These are phyloP conservation scores for Isatis lusitanica DNA, from an alignment of 441 rosid species.

Conservation along the genomic window DNA sequence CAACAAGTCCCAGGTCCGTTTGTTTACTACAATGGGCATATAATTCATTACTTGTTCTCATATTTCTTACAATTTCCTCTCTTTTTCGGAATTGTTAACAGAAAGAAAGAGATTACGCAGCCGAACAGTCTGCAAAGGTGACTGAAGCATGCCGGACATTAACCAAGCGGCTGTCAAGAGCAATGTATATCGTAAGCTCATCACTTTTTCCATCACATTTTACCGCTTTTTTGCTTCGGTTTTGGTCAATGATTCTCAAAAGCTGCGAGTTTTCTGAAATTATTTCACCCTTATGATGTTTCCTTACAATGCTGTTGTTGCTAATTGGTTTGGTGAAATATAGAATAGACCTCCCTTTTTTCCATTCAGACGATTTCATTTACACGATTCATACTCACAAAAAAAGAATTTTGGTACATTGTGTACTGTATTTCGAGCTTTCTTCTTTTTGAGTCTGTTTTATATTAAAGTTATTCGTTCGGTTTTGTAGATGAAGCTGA, in stretches of 20 bases:
- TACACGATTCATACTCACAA: no score
- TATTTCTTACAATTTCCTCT: background rate
- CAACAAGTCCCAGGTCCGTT: slow-evolving; percentile 75
- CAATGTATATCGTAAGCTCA: slow-evolving; percentile 73
- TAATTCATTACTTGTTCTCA: background rate
- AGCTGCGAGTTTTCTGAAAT: no score
- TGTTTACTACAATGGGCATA: background rate
- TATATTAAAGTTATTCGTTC: background rate
- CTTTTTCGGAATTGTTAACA: slow-evolving; percentile 25
- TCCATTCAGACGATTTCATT: no score
- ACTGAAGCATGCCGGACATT: slow-evolving; percentile 84
- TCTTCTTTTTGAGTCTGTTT: background rate
- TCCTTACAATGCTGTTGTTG: no score
- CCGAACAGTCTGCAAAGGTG: slow-evolving; percentile 82
- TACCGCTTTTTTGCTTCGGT: no score
- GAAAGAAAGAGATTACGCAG: slow-evolving; percentile 85
- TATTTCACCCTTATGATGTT: no score
- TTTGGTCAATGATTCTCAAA: no score
- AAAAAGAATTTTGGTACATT: no score
- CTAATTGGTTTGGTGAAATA: no score
- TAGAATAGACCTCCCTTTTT: no score
- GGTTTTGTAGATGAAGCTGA: slow-evolving; percentile 64
- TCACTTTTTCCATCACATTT: background rate
- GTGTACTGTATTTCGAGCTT: background rate
- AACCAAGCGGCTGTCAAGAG: slow-evolving; percentile 59